phyloP scores from a whole-genome alignment of 2,329 filamentous ascomycete species.

The Lizonia empirigonia region DNA sequence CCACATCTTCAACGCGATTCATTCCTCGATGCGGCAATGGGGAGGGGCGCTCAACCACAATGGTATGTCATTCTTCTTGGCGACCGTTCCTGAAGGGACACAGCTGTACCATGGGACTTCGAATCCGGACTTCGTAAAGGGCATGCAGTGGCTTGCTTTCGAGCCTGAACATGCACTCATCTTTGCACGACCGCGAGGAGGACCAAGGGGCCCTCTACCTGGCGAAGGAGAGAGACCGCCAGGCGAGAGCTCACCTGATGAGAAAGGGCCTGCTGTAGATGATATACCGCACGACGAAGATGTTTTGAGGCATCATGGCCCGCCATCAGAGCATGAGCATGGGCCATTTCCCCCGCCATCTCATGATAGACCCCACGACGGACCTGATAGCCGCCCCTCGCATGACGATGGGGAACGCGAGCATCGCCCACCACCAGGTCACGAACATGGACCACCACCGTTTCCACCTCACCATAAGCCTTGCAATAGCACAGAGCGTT shows the following conservation, averaged over 20 bases:
- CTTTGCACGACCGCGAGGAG: constrained; percentile 58
- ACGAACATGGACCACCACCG: neutral
- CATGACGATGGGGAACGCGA: neutral
- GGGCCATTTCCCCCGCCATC: neutral
- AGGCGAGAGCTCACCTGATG: neutral
- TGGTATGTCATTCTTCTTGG: constrained; percentile 74
- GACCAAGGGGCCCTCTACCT: constrained; percentile 6
- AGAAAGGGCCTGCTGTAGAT: neutral
- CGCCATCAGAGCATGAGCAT: neutral
- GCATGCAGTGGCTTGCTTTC: constrained; percentile 75
- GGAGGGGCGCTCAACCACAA: constrained; percentile 76
- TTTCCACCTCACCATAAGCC: neutral
- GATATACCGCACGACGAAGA: neutral
- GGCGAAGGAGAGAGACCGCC: neutral
- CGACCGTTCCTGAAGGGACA: constrained; percentile 66
- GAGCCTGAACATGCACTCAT: constrained; percentile 74
- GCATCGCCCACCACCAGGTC: neutral
- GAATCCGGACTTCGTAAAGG: constrained; percentile 54
- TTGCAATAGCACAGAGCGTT: neutral
- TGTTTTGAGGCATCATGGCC: neutral
- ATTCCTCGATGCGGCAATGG: constrained; percentile 76
- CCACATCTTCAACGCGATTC: constrained; percentile 73
- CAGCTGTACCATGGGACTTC: constrained; percentile 70
- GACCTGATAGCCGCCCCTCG: neutral
- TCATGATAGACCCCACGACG: neutral